Conservation (phyloP, 2,329 filamentous ascomycete species). For the Phoma sp. region DNA sequence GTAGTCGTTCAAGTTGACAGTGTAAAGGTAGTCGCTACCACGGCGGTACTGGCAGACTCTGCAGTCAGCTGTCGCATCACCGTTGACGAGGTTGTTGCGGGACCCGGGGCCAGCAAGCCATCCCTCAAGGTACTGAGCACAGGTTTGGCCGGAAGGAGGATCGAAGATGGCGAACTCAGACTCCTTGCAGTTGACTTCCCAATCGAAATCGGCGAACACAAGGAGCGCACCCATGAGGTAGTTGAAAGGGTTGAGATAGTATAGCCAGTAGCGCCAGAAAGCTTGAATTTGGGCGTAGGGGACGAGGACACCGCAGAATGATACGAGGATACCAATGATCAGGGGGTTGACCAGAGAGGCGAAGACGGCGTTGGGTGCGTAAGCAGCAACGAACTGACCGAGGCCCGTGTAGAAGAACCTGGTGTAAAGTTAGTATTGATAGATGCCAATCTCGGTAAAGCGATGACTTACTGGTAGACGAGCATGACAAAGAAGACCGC, state of each 20-base stretch:
- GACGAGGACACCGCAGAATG: conserved; percentile 64
- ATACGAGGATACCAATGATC: conserved; percentile 27
- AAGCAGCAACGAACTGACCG: conserved; percentile 62
- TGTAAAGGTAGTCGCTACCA: conserved; percentile 66
- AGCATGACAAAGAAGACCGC: conserved; percentile 52
- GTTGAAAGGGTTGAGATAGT: conserved; percentile 52
- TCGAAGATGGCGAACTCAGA: conserved; percentile 53
- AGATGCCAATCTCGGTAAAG: conserved; percentile 51
- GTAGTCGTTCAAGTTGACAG: conserved; percentile 66
- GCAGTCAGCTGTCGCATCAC: conserved; percentile 62
- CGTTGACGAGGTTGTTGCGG: conserved; percentile 53
- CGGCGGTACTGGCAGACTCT: conserved; percentile 65
- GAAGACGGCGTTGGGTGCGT: conserved; percentile 52
- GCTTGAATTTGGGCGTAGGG: conserved; percentile 66
- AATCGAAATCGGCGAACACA: conserved; percentile 51
- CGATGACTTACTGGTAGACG: conserved; percentile 66
- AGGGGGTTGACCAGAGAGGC: conserved; percentile 60
- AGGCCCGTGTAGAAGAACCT: conserved; percentile 49
- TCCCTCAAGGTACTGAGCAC: conserved; percentile 61
- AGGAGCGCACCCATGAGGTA: conserved; percentile 52
- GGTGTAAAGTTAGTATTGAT: not conserved
- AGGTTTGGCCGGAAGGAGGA: conserved; percentile 61
- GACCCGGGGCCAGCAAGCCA: conserved; percentile 59
- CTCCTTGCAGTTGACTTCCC: conserved; percentile 47
- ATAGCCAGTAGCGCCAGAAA: conserved; percentile 67